phyloP scores from a whole-genome alignment of 805 yeast species.

The Kregervanrija pseudodelftensis region DNA sequence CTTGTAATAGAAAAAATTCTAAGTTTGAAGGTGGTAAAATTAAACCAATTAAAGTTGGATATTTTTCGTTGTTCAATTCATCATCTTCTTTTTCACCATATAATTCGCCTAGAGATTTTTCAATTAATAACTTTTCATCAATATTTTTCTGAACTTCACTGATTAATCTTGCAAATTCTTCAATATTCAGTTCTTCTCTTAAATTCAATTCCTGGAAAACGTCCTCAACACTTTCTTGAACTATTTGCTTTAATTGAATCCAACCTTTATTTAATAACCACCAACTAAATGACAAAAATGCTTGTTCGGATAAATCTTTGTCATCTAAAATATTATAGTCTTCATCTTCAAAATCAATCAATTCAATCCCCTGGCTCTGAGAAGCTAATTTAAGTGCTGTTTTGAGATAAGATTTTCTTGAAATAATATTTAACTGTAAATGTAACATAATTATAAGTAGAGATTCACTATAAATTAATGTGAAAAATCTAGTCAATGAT shows the following conservation, averaged over 20 bases:
- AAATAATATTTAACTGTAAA: conserved; percentile 79
- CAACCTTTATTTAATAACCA: conserved; percentile 90
- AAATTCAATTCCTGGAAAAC: conserved; percentile 64
- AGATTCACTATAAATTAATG: conserved; percentile 62
- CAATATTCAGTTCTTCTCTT: conserved; percentile 58
- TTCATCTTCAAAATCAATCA: conserved; percentile 17
- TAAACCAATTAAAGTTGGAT: conserved; percentile 13
- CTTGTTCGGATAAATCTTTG: conserved; percentile 59
- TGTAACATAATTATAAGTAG: conserved; percentile 72
- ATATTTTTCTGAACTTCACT: conserved; percentile 30
- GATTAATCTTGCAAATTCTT: conserved; percentile 46
- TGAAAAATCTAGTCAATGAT: conserved; percentile 65
- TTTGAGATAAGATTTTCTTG: conserved; percentile 78
- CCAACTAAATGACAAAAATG: conserved; percentile 84
- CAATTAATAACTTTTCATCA: conserved; percentile 6
- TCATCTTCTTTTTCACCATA: not conserved
- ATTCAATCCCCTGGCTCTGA: conserved; percentile 27
- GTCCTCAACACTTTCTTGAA: conserved; percentile 49
- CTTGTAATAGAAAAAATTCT: conserved; percentile 48
- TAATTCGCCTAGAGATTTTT: not conserved
- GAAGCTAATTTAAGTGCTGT: conserved; percentile 70
- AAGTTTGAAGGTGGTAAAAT: conserved; percentile 46
- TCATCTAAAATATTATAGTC: conserved; percentile 26
- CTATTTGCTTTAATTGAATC: conserved; percentile 44
- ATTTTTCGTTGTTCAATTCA: not conserved